A percentile compares a stretch with the other conserved stretches of the same genome.
Evolutionary conservation across 768 basidiomycete genomes (phyloP).

Genomic region (Brasilioporus rufonigricans): DNA sequence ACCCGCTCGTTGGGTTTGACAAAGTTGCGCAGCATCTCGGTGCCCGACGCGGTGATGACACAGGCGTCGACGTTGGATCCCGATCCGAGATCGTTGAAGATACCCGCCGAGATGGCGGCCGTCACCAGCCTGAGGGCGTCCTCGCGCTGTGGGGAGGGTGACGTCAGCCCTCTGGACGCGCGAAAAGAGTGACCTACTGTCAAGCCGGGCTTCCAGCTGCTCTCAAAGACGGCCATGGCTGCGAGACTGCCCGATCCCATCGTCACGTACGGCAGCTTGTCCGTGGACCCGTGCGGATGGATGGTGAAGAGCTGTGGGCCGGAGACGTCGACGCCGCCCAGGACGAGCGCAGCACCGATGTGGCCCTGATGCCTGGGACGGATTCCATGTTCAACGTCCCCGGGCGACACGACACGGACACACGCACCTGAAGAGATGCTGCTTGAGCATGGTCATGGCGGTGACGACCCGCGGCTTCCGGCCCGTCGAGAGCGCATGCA

Average conservation of each 20-base stretch:
- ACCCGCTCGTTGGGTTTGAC: conserved; percentile 88
- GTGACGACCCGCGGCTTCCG: conserved; percentile 93
- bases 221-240: conserved; percentile 98
- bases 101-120: conserved; percentile 88
- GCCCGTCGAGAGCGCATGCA: conserved; percentile 88
- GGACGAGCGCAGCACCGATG: conserved; percentile 91
- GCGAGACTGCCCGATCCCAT: conserved; percentile 97
- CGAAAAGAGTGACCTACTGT: conserved; percentile 46
- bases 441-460: conserved; percentile 99
- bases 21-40: conserved; percentile 93
- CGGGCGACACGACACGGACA: no score
- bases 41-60: conserved; percentile 81
- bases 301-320: conserved; percentile 96
- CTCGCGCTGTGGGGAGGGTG: conserved; percentile 52
- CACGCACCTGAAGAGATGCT: conserved; percentile 84
- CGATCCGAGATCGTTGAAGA: conserved; percentile 98
- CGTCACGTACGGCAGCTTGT: conserved; percentile 97
- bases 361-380: conserved; percentile 81
- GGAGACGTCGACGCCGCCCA: conserved; percentile 93
- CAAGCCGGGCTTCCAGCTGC: conserved; percentile 78
- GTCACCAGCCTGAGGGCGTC: conserved; percentile 83
- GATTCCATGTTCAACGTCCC: no score
- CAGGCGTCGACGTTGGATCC: conserved; percentile 99
- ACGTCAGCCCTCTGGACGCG: not conserved
- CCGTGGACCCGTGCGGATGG: conserved; percentile 94